A percentile compares a stretch with the other conserved stretches of the same genome.
phyloP scores from a whole-genome alignment of 177 flowering plant genomes.

The Vitis hybrid region DNA sequence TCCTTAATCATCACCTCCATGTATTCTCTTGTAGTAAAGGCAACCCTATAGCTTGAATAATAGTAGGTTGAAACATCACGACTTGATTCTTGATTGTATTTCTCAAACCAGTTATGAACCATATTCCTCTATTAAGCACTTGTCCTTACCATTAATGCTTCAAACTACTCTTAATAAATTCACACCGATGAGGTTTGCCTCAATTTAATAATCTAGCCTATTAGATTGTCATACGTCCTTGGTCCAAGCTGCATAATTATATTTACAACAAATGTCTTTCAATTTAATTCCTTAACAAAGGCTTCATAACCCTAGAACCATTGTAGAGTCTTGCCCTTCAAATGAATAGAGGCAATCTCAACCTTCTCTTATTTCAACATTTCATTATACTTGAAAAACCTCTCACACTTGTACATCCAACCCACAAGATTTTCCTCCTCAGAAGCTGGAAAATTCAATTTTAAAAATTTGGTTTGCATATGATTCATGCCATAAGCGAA shows the following conservation, averaged over 20 bases:
- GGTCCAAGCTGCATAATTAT: no score
- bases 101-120: not conserved
- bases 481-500: not conserved
- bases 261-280: no score
- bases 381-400: no score
- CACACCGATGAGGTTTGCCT: no score
- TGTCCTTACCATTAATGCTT: not conserved
- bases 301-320: not conserved
- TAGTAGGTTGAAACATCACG: not conserved
- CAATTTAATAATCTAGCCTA: no score
- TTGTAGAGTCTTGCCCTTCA: not conserved
- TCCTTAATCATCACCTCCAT: not conserved
- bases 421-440: no score
- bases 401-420: no score
- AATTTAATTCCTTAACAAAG: no score
- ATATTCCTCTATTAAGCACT: not conserved
- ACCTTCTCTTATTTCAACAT: no score
- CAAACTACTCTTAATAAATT: no score
- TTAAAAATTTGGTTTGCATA: not conserved
- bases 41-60: not conserved
- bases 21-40: not conserved
- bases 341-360: not conserved
- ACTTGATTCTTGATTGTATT: not conserved
- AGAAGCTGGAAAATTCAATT: not conserved
- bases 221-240: no score